Evolutionary conservation across 495 filamentous ascomycete species (phyloP).

Genomic region (Coniosporium apollinis): DNA sequence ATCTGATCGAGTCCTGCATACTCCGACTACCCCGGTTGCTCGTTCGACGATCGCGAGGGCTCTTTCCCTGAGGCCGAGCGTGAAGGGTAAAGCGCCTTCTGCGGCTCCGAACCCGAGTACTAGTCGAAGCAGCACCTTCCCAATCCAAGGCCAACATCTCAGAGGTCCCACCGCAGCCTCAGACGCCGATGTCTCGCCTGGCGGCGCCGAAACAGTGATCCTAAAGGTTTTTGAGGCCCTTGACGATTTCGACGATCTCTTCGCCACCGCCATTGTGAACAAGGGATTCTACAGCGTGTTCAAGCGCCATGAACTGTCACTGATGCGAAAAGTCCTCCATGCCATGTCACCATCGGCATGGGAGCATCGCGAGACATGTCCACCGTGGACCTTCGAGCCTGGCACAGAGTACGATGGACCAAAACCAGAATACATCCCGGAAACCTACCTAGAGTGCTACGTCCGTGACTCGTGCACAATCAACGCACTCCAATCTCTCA

Average conservation of each 20-base stretch:
- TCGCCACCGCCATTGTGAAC: slow-evolving; percentile 37
- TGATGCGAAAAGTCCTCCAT: slow-evolving; percentile 38
- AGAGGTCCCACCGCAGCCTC: too few species aligned
- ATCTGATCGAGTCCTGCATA: too few species aligned
- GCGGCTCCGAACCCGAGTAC: too few species aligned
- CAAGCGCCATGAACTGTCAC: slow-evolving; percentile 38
- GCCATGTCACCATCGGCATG: slow-evolving; percentile 45
- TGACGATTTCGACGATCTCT: slow-evolving; percentile 39
- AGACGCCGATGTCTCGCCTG: too few species aligned
- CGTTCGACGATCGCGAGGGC: too few species aligned
- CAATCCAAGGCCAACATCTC: too few species aligned
- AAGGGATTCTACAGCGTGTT: slow-evolving; percentile 43
- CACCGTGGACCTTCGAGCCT: slow-evolving; percentile 33
- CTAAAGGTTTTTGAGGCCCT: slow-evolving; percentile 33
- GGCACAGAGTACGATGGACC: slow-evolving; percentile 30
- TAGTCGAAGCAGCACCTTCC: too few species aligned
- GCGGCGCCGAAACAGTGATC: slow-evolving; percentile 32
- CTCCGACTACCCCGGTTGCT: too few species aligned
- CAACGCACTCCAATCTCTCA: slow-evolving; percentile 40
- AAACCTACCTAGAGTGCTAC: slow-evolving; percentile 38
- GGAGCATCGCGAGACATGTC: slow-evolving; percentile 48
- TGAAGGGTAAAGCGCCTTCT: neutral
- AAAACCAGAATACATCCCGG: slow-evolving; percentile 40
- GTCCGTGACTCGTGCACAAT: slow-evolving; percentile 41
- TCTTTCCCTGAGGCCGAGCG: too few species aligned